A percentile compares a stretch with the other conserved stretches of the same genome.
Evolutionary conservation across 202 grass and related monocot genomes (phyloP).

Genomic region (Tripidium arundinaceum): DNA sequence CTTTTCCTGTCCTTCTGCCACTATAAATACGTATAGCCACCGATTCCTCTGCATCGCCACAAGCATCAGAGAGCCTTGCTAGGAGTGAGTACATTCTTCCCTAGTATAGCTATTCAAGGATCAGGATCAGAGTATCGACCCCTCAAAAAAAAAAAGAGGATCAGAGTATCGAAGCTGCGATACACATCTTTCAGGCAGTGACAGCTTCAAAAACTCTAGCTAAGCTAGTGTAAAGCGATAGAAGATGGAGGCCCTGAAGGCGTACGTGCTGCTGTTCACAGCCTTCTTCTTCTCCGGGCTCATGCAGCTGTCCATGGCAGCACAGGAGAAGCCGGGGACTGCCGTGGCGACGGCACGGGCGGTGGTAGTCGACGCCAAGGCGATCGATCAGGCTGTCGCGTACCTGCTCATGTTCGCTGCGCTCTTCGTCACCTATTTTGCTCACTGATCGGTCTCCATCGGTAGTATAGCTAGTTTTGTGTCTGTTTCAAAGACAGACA

Average conservation of each 20-base stretch:
- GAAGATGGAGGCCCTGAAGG: conserved; percentile 17
- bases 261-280: conserved; percentile 25
- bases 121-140: no score
- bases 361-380: neutral
- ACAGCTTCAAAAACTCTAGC: neutral
- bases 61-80: neutral
- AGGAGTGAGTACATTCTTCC: neutral
- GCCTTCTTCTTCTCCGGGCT: conserved; percentile 30
- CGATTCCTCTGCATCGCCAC: neutral
- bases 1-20: neutral
- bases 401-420: conserved; percentile 36
- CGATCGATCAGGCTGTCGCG: conserved; percentile 20
- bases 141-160: no score
- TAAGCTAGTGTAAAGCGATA: neutral
- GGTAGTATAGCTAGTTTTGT: neutral
- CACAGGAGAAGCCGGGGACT: neutral
- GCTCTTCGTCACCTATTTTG: conserved; percentile 31
- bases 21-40: conserved; percentile 23
- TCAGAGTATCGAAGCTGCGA: no score
- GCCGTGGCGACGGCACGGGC: neutral
- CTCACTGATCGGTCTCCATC: neutral
- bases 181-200: neutral
- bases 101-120: neutral
- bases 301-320: conserved; percentile 35
- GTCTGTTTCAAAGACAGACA: neutral